Conservation (phyloP, 306 rosid species). For the Senna siamea region DNA sequence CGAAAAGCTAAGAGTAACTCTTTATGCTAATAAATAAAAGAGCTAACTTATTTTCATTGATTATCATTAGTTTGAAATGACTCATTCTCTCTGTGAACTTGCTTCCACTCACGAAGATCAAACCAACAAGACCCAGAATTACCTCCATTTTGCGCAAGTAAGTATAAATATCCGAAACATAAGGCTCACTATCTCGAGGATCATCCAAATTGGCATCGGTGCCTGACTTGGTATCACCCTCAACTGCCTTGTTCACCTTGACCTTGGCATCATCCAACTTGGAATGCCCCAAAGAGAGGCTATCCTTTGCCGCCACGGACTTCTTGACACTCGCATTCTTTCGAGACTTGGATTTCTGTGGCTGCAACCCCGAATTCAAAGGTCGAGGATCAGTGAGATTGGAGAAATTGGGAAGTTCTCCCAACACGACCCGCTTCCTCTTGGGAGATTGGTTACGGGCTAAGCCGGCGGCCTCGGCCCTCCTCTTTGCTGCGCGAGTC, state of each 20-base stretch:
- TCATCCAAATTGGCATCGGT: constrained; percentile 34
- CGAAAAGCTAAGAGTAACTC: no score
- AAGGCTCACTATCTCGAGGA: constrained; percentile 46
- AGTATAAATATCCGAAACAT: constrained; percentile 51
- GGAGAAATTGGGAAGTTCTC: constrained; percentile 54
- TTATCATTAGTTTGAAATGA: no score
- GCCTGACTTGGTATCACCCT: neutral
- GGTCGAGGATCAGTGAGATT: constrained; percentile 10
- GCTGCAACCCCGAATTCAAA: neutral
- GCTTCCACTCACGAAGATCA: no score
- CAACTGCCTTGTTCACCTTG: neutral
- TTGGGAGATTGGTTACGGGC: constrained; percentile 37
- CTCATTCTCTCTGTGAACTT: no score
- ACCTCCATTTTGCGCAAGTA: constrained; percentile 75
- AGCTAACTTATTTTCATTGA: no score
- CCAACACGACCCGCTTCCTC: constrained; percentile 61
- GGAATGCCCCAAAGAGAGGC: constrained; percentile 4
- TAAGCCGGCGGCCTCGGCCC: constrained; percentile 34
- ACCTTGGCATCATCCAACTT: neutral
- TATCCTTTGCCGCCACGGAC: neutral
- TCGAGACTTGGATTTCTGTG: constrained; percentile 30
- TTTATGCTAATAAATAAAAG: no score
- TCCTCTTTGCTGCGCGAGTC: constrained; percentile 62
- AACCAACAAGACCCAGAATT: neutral
- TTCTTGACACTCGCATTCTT: constrained; percentile 37